Evolutionary conservation across 805 yeast genomes (phyloP).

Genomic region (Yarrowia yakushimensis): DNA sequence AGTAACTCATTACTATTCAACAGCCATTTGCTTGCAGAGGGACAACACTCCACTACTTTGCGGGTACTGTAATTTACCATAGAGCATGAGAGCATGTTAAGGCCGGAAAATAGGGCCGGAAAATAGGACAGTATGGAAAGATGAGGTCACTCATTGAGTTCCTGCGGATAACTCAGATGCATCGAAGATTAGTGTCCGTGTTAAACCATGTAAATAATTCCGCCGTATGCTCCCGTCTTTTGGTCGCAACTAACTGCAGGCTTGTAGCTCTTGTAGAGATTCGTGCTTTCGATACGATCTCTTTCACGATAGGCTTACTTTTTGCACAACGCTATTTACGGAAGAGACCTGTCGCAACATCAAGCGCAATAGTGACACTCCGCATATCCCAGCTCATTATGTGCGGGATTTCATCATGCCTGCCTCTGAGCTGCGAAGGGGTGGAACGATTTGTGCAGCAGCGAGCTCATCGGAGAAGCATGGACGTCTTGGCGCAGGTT

Average conservation of each 20-base stretch:
- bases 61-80: no score
- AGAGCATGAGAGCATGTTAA: no score
- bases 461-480: background rate
- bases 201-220: background rate
- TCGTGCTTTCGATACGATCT: background rate
- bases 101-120: no score
- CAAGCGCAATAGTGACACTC: background rate
- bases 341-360: background rate
- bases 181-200: background rate
- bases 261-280: background rate
- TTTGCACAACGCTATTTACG: background rate
- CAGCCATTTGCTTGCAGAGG: no score
- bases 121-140: background rate
- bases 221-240: background rate
- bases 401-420: background rate
- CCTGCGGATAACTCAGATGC: background rate
- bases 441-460: conserved; percentile 10
- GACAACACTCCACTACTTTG: no score
- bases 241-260: background rate
- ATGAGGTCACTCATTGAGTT: no score
- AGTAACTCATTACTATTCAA: no score
- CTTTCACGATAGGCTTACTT: background rate
- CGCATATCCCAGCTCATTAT: background rate
- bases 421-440: background rate
- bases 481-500: background rate